These are phyloP conservation scores for Geranium brycei DNA, from an alignment of 345 rosid species.

Conservation along the genomic window DNA sequence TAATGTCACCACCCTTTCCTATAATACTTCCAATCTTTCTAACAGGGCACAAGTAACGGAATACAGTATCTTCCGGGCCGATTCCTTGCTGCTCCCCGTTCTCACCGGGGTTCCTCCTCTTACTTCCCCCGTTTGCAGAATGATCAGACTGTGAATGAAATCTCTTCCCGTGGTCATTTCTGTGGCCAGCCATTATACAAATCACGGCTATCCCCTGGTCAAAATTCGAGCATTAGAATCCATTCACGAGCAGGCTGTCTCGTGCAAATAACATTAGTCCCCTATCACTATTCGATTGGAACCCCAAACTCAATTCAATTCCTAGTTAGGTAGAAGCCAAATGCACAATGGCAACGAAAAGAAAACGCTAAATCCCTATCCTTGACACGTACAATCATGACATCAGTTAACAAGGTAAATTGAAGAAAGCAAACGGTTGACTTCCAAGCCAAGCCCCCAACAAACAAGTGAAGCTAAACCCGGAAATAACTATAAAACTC, in stretches of 20 bases:
- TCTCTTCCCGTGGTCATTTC: conserved; percentile 72
- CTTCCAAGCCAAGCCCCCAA: too few species aligned
- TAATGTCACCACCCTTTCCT: conserved; percentile 90
- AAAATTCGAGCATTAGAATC: neutral
- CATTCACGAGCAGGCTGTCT: neutral
- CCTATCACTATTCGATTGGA: neutral
- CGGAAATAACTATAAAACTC: too few species aligned
- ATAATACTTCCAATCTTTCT: conserved; percentile 89
- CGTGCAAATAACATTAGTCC: neutral
- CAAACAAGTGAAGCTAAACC: too few species aligned
- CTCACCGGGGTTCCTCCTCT: conserved; percentile 58
- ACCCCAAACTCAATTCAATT: neutral
- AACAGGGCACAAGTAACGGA: conserved; percentile 66
- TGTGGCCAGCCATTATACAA: conserved; percentile 48
- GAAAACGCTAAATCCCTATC: too few species aligned
- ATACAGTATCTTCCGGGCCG: conserved; percentile 65
- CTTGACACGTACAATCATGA: too few species aligned
- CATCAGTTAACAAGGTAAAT: too few species aligned
- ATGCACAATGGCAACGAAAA: too few species aligned
- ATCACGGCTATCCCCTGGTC: neutral
- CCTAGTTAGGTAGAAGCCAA: neutral
- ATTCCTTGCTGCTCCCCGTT: conserved; percentile 52
- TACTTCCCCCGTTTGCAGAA: conserved; percentile 42
- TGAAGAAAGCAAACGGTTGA: too few species aligned
- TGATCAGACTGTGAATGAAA: conserved; percentile 53